Evolutionary conservation across 2,329 filamentous ascomycete species (phyloP), one percentile per base, ranked within the genome.

Genomic region (Clonostachys sp.): DNA sequence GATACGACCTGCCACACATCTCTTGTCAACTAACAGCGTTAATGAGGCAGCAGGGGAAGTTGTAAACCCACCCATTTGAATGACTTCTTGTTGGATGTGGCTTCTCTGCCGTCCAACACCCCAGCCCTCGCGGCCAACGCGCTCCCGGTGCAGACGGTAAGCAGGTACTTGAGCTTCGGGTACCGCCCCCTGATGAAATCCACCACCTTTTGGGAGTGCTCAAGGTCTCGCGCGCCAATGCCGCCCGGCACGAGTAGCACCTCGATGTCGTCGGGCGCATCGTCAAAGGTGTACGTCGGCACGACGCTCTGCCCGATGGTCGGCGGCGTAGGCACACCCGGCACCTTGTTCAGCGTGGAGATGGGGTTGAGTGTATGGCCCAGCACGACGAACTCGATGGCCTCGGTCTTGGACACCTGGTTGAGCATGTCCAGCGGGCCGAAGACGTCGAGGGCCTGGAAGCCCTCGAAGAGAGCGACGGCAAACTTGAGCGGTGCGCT

Each of bases 121-220:
- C 81, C 82, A 0, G 81, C 67, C 18, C 68, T 62, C 0, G 82
- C 81, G 0, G 77, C 66, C 6, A 83, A 58, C 3, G 72, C 71
- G 3, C 75, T 67, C 0, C 83, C 83, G 0, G 80, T 86, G 56
- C 84, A 87, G 0, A 86, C 73, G 0, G 78, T 83, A n/a, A 86
- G 63, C 6, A 83, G 55, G 50, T 77, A 79, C 43, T 67, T 60
- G 7, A 82, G 53, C 8, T 63, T 62, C 0, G 72, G 67, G 50
- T 70, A 77, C 5, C 56, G 53, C 0, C 59, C 53, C 5, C 53
- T 54, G 40, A 82, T 60, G 51, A 73, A 82, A n/a, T 72, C 61
- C 4, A 59, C 57, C 3, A 64, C 55, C 6, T 49, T 46, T 7
- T 60, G 45, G 0, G 57, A 55, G 1, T 48, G 48, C 2, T 61